Conservation (phyloP, 2,329 filamentous ascomycete species). For the Parasarocladium wereldwijsianum region DNA sequence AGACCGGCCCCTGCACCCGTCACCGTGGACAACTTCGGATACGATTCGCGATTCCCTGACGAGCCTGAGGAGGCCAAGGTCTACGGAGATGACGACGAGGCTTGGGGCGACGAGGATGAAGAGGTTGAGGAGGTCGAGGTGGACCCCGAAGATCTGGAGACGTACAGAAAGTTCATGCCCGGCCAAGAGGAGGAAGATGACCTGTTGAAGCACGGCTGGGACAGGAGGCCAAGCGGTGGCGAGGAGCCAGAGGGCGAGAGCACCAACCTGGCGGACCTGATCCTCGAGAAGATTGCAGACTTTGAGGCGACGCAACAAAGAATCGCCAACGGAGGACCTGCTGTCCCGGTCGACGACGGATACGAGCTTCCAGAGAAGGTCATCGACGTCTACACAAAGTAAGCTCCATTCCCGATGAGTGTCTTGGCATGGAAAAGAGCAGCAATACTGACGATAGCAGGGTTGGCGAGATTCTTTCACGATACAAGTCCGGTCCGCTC, state of each 20-base stretch:
- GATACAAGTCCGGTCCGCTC: slow-evolving; percentile 91
- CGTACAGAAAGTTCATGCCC: slow-evolving; percentile 81
- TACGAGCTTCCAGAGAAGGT: slow-evolving; percentile 83
- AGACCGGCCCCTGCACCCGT: slow-evolving; percentile 23
- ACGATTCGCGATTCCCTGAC: slow-evolving; percentile 59
- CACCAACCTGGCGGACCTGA: slow-evolving; percentile 82
- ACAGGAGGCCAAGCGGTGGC: slow-evolving; percentile 24
- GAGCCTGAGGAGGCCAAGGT: slow-evolving; percentile 30
- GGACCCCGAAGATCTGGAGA: slow-evolving; percentile 76
- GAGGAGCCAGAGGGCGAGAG: slow-evolving; percentile 33
- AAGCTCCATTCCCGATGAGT: slow-evolving; percentile 19
- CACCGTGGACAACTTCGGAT: slow-evolving; percentile 50
- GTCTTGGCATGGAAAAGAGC: too few species aligned
- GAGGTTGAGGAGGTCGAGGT: slow-evolving; percentile 62
- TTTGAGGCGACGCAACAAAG: slow-evolving; percentile 58
- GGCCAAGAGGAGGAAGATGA: slow-evolving; percentile 52
- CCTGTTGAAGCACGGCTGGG: slow-evolving; percentile 53
- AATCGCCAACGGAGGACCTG: slow-evolving; percentile 15
- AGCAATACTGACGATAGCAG: slow-evolving; percentile 28
- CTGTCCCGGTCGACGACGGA: slow-evolving; percentile 55
- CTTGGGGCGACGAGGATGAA: slow-evolving; percentile 69
- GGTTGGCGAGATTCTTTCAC: slow-evolving; percentile 73
- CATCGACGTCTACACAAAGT: slow-evolving; percentile 87
- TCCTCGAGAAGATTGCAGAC: slow-evolving; percentile 84
- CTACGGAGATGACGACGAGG: slow-evolving; percentile 39